phyloP scores from a whole-genome alignment of 257 asterid species.

The Solanum dulcamara region DNA sequence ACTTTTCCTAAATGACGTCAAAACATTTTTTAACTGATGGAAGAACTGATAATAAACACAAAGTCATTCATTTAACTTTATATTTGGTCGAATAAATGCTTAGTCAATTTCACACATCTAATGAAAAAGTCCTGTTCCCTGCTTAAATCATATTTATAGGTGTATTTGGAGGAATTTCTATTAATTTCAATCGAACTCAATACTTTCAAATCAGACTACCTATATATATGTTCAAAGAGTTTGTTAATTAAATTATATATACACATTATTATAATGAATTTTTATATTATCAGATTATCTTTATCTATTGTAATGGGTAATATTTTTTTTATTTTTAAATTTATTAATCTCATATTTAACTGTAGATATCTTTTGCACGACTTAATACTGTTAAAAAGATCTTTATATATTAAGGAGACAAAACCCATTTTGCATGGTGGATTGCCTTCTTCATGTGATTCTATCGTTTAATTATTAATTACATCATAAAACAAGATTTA shows the following conservation, averaged over 20 bases:
- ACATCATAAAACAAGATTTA: background rate
- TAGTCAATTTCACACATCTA: too few species aligned
- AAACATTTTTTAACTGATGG: background rate
- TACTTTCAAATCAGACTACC: background rate
- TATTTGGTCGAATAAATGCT: too few species aligned
- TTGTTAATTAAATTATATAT: background rate
- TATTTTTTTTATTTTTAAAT: too few species aligned
- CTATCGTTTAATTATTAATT: background rate
- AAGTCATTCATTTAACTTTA: too few species aligned
- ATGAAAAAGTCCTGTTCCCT: too few species aligned
- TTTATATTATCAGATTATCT: background rate
- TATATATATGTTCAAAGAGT: background rate
- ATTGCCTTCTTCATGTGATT: background rate
- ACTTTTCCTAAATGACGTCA: background rate
- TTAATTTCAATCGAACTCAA: background rate
- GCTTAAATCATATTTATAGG: too few species aligned
- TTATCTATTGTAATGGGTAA: background rate
- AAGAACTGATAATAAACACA: background rate
- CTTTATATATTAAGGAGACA: background rate
- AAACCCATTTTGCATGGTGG: background rate
- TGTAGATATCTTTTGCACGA: background rate
- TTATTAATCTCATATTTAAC: too few species aligned
- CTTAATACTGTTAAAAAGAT: too few species aligned
- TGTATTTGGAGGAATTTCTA: too few species aligned
- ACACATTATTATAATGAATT: background rate